Percentiles rank a stretch among this genome's conserved stretches.
These are phyloP conservation scores for Wolfiporia cocos DNA, from an alignment of 1,284 basidiomycete genomes.

Conservation along the genomic window DNA sequence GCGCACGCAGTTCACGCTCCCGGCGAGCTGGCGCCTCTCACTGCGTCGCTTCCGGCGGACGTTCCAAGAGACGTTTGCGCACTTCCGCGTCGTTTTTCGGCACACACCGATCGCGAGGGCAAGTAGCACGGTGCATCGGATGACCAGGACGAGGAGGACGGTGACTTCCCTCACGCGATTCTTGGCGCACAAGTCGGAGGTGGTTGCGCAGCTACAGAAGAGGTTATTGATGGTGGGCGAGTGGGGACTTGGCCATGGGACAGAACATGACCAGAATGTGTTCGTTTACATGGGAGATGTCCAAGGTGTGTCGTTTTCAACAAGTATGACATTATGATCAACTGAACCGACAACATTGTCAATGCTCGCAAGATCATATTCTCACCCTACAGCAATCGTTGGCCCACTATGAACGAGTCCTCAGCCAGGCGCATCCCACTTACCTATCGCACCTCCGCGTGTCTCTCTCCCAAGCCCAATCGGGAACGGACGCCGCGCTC, in stretches of 20 bases:
- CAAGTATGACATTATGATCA: not conserved
- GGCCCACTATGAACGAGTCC: conserved; percentile 83
- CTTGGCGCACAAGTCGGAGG: conserved; percentile 78
- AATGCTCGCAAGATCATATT: conserved; percentile 72
- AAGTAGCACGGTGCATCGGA: conserved; percentile 53
- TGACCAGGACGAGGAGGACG: conserved; percentile 76
- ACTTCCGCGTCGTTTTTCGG: conserved; percentile 15
- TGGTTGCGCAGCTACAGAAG: conserved; percentile 78
- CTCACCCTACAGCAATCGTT: conserved; percentile 82
- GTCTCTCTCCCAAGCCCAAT: conserved; percentile 53
- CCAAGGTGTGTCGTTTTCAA: conserved; percentile 54
- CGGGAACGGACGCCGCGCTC: conserved; percentile 61
- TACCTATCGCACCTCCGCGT: conserved; percentile 78
- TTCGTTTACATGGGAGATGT: conserved; percentile 91
- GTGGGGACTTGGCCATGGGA: conserved; percentile 33
- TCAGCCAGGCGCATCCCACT: conserved; percentile 83
- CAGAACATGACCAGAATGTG: conserved; percentile 54
- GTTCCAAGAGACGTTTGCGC: conserved; percentile 8
- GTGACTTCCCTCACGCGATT: conserved; percentile 81
- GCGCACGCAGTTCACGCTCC: conserved; percentile 19
- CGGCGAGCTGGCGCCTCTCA: conserved; percentile 13
- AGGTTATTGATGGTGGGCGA: conserved; percentile 42
- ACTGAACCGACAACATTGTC: not conserved
- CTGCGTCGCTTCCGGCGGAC: conserved; percentile 16
- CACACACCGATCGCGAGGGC: conserved; percentile 21